A percentile compares a stretch with the other conserved stretches of the same genome.
These are phyloP conservation scores for Coccomyxa sp. DNA, from an alignment of 139 green algal species.

Conservation along the genomic window DNA sequence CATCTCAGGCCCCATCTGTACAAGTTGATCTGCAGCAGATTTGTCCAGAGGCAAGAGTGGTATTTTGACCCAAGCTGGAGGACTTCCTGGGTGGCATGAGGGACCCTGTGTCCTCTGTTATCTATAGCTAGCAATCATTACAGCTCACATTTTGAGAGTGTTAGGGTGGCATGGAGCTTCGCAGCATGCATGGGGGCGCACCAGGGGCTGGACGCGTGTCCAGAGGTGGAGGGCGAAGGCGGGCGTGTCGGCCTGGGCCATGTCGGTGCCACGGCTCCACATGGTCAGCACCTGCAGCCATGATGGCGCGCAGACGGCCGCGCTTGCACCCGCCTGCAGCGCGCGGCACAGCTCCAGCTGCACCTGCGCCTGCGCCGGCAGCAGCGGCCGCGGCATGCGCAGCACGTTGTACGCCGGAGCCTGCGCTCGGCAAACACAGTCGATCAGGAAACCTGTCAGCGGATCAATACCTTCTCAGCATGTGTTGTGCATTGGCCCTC, in stretches of 20 bases:
- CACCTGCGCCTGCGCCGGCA: neutral
- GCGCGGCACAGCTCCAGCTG: neutral
- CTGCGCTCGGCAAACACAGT: neutral
- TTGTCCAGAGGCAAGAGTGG: no score
- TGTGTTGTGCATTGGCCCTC: no score
- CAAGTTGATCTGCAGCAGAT: neutral
- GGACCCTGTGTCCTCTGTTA: no score
- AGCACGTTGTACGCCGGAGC: neutral
- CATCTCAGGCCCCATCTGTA: neutral
- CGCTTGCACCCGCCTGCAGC: neutral
- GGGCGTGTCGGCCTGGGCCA: constrained; percentile 1
- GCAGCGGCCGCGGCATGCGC: neutral
- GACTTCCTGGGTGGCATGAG: no score
- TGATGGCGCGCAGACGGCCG: neutral
- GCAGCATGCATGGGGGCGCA: neutral
- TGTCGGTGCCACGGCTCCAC: neutral
- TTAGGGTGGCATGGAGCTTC: no score
- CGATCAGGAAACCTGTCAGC: no score
- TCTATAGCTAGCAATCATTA: no score
- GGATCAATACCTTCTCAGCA: no score
- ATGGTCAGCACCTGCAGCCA: constrained; percentile 1
- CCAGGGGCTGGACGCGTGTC: constrained; percentile 5
- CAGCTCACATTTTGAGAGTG: no score
- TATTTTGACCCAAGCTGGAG: no score
- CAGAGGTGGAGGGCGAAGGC: constrained; percentile 8